Evolutionary conservation across 768 basidiomycete genomes (phyloP), one percentile per base, ranked within the genome.

Genomic region (Chiua virens): DNA sequence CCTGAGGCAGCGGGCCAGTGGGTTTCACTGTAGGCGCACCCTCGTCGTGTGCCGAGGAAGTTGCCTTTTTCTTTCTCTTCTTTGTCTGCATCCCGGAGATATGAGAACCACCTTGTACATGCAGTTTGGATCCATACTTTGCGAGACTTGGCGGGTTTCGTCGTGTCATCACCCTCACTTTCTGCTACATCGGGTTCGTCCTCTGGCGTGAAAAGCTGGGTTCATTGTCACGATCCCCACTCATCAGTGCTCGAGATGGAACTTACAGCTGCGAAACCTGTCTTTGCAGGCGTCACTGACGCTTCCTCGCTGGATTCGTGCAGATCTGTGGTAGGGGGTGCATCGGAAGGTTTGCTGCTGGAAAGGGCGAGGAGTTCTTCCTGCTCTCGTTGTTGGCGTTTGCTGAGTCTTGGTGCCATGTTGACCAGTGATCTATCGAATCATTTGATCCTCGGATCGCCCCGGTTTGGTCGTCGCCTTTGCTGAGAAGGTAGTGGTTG

Each of bases 311-410:
- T 72, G 9, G 71, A 65, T 45, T 45, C 48, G 14, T 51, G 55
- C 0, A n/a, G 52, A 54, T 65, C 57, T n/a, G 34, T 15, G 36
- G 10, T 44, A 17, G 42, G 47, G 11, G 55, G 23, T 10, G 47
- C 51, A 1, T 47, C 32, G 5, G 56, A 48, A 1, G 64, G 68
- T 18, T 57, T 63, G 5, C 58, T 65, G 14, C 70, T 61, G 3
- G 71, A 60, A 35, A 86, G 75, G 1, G 81, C 78, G 32, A 81
- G 76, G 2, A 95, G 79, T 56, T 95, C 90, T 52, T 93, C 90
- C 21, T 84, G 77, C 61, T 92, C 90, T 41, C 92, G 75, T 62
- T 94, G 89, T 67, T 93, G 92, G 42, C 93, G 79, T 70, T 92
- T 95, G 70, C 82, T 94, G 35, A 87, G 70, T 55, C 87, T 77